Percentiles rank a stretch among this genome's conserved stretches.
phyloP scores from a whole-genome alignment of 1,284 basidiomycete species.

The Macrocystidia cucumis region DNA sequence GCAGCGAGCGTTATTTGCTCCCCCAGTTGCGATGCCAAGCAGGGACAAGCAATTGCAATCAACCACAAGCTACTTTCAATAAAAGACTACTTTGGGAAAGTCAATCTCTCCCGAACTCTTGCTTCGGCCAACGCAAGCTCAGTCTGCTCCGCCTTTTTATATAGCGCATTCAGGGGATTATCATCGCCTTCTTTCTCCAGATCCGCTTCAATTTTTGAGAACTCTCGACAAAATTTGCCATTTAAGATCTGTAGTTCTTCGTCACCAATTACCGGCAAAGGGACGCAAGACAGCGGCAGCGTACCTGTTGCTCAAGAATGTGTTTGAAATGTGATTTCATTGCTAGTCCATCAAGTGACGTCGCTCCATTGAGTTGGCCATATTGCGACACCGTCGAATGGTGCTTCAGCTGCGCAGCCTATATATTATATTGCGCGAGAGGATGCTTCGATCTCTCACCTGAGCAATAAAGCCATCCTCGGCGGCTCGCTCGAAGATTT shows the following conservation, averaged over 20 bases:
- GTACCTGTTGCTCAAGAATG: constrained; percentile 49
- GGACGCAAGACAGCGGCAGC: constrained; percentile 1
- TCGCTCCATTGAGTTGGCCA: constrained; percentile 51
- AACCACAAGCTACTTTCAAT: too few relatives aligned
- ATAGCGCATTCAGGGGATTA: constrained; percentile 50
- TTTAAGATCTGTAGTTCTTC: constrained; percentile 36
- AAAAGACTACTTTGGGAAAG: too few relatives aligned
- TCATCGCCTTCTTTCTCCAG: constrained; percentile 50
- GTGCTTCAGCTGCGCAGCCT: constrained; percentile 45
- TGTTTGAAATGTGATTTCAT: constrained; percentile 47
- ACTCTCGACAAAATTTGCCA: constrained; percentile 50
- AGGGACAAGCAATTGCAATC: too few relatives aligned
- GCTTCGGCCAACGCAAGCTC: constrained; percentile 55
- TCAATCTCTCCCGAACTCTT: constrained; percentile 42
- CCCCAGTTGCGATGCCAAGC: too few relatives aligned
- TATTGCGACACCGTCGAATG: constrained; percentile 58
- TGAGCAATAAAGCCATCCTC: constrained; percentile 59
- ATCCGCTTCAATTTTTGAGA: constrained; percentile 47
- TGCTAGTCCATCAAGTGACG: constrained; percentile 43
- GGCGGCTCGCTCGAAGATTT: constrained; percentile 60
- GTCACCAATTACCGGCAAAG: background rate
- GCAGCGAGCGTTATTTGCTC: too few relatives aligned
- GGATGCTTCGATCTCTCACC: constrained; percentile 17
- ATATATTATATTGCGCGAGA: constrained; percentile 2
- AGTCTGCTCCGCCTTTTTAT: constrained; percentile 39